Conservation (phyloP, 2,329 filamentous ascomycete genomes). For the Passalora sequoiae region DNA sequence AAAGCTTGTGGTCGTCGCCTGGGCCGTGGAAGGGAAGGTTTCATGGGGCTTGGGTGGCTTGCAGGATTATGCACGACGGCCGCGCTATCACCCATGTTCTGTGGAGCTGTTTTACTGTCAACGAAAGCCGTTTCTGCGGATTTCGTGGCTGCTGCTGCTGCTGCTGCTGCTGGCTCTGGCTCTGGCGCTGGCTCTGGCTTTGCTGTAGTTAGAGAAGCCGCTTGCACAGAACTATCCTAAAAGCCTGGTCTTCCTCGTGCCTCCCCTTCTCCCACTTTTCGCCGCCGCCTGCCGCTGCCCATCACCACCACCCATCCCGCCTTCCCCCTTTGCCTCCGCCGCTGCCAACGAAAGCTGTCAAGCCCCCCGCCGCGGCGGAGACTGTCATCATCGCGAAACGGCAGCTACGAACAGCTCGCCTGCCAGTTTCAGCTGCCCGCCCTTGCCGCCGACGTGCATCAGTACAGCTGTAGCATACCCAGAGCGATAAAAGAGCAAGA, state of each 20-base stretch:
- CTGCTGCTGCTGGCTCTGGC: too few relatives aligned
- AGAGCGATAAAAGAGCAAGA: slow-evolving; percentile 1
- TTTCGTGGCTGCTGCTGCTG: neutral
- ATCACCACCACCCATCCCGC: neutral
- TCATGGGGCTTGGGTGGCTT: neutral
- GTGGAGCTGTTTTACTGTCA: neutral
- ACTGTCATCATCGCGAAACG: neutral
- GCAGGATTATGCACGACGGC: neutral
- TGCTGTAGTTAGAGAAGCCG: too few relatives aligned
- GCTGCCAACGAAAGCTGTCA: too few relatives aligned
- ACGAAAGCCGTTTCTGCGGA: neutral
- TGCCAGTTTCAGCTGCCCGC: slow-evolving; percentile 6
- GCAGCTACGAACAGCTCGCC: neutral
- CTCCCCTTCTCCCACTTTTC: neutral
- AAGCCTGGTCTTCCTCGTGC: too few relatives aligned
- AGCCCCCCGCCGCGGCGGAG: slow-evolving; percentile 6
- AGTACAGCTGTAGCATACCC: neutral
- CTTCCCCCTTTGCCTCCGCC: neutral
- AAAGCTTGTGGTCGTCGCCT: neutral
- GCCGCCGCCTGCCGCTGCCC: neutral
- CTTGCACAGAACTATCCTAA: too few relatives aligned
- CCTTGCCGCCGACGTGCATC: slow-evolving; percentile 3
- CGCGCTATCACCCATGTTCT: neutral
- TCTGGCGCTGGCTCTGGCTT: too few relatives aligned
- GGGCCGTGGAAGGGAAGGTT: neutral